A percentile compares a stretch with the other conserved stretches of the same genome.
phyloP scores from a whole-genome alignment of 306 rosid genomes.

The Quercus aquifolioides region DNA sequence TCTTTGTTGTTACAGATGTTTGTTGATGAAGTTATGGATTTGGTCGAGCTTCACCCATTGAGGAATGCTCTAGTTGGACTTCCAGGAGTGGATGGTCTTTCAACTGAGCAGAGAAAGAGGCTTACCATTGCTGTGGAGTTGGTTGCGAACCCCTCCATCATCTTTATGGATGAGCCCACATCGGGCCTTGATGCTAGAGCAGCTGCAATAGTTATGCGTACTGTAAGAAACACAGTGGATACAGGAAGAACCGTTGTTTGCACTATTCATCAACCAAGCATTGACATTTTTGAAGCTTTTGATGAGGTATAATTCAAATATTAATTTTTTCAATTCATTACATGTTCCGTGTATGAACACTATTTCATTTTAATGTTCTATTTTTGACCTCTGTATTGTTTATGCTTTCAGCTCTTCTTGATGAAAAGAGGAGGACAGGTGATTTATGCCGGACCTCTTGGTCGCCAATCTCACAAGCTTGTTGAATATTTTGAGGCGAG shows the following conservation, averaged over 20 bases:
- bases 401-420: slow-evolving; percentile 49
- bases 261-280: slow-evolving; percentile 92
- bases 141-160: slow-evolving; percentile 91
- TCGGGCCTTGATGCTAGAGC: slow-evolving; percentile 96
- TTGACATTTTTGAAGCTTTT: slow-evolving; percentile 81
- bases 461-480: slow-evolving; percentile 57
- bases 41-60: slow-evolving; percentile 64
- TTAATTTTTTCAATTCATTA: background rate
- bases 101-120: slow-evolving; percentile 88
- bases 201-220: slow-evolving; percentile 90
- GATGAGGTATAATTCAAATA: slow-evolving; percentile 54
- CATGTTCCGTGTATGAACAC: background rate
- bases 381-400: background rate
- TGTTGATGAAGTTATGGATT: slow-evolving; percentile 58
- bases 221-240: slow-evolving; percentile 80
- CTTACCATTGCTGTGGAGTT: slow-evolving; percentile 86
- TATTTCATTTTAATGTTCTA: background rate
- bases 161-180: slow-evolving; percentile 94
- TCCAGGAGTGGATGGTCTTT: slow-evolving; percentile 77
- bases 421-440: slow-evolving; percentile 88
- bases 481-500: slow-evolving; percentile 75
- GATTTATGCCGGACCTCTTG: slow-evolving; percentile 72
- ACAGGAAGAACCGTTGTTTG: slow-evolving; percentile 90
- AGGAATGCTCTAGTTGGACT: slow-evolving; percentile 71
- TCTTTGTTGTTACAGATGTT: slow-evolving; percentile 37